Conservation (phyloP, 2,329 filamentous ascomycete species). For the Xylaria arbuscula region DNA sequence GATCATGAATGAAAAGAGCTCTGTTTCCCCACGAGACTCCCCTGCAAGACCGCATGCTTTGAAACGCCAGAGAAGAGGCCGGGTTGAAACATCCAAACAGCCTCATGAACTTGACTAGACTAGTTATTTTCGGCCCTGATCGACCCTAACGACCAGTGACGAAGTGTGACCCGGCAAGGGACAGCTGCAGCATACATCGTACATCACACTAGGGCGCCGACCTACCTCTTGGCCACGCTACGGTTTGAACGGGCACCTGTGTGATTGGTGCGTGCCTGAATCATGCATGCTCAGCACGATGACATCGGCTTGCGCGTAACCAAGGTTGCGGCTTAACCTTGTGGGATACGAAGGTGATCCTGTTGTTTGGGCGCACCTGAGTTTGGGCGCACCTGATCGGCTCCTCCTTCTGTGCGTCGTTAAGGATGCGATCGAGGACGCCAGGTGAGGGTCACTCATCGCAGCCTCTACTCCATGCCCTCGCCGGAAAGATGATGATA, state of each 20-base stretch:
- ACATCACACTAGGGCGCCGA: slow-evolving; percentile 4
- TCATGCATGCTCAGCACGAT: slow-evolving; percentile 30
- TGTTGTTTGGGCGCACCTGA: background rate
- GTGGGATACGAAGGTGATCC: background rate
- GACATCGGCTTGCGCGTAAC: slow-evolving; percentile 3
- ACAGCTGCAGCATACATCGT: slow-evolving; percentile 3
- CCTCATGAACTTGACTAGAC: slow-evolving; percentile 8
- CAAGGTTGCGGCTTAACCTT: slow-evolving; percentile 4
- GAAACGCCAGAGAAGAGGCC: slow-evolving; percentile 12
- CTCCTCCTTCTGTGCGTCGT: background rate
- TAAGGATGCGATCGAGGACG: background rate
- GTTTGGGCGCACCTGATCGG: background rate
- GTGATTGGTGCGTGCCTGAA: slow-evolving; percentile 38
- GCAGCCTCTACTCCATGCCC: background rate
- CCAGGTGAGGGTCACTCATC: background rate
- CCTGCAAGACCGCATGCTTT: slow-evolving; percentile 21
- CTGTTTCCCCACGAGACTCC: slow-evolving; percentile 14
- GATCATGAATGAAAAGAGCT: slow-evolving; percentile 7
- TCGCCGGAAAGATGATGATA: background rate
- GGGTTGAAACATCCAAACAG: slow-evolving; percentile 24
- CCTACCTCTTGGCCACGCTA: background rate
- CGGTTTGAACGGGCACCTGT: slow-evolving; percentile 12
- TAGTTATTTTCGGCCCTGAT: slow-evolving; percentile 9
- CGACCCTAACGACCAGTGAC: slow-evolving; percentile 14
- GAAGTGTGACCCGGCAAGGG: slow-evolving; percentile 16